Base-by-base conservation (phyloP, 225 moss, liverwort and hornwort genomes). In the Marchantia paleacea region DNA sequence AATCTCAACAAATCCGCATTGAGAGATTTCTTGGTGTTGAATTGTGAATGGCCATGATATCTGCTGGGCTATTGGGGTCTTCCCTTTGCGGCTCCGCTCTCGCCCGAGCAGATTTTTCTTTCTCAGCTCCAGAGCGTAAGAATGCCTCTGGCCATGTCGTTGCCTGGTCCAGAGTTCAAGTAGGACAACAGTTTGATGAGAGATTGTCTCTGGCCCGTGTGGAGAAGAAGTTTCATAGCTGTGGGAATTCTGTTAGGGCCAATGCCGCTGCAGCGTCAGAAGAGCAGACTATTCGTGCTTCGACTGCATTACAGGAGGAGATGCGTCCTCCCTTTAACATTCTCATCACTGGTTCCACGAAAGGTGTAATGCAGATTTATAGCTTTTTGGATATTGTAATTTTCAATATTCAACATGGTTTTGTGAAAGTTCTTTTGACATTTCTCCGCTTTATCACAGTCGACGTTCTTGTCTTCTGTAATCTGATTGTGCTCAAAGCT, bases 341-440 rank as follows among this genome's bases (percentile, higher is more conserved):
- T 83, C 93, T 99, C 75, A 85, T 99, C 76, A 99, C 97, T 4
- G 97, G 97, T 55, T 95, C 97, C 76, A 95, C 91, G 0, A 99
- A 99, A 91, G 97, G 96, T 93, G 20, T 14, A 24, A 24, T 29
- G 7, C 74, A 25, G 49, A 67, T 50, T 16, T 0, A 8, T 12
- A 39, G 61, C 4, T 55, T 15, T 0, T 49, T 22, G 0, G 10
- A n/a, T 7, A 29, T 55, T 55, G 55, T 18, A 52, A 53, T 51
- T 52, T n/a, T 52, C 1, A 12, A 70, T 8, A 13, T 70, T 4
- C 26, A 14, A n/a, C 66, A 66, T n/a, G 6, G 66, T 18, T 7
- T 66, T 16, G 4, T 12, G 57, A 57, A 39, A 39, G 2, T 39
- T 39, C 39, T 39, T 5, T 39, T 39, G 39, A 39, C 39, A 39